phyloP scores from a whole-genome alignment of 2,329 filamentous ascomycete genomes.

The Fusarium buxicola region DNA sequence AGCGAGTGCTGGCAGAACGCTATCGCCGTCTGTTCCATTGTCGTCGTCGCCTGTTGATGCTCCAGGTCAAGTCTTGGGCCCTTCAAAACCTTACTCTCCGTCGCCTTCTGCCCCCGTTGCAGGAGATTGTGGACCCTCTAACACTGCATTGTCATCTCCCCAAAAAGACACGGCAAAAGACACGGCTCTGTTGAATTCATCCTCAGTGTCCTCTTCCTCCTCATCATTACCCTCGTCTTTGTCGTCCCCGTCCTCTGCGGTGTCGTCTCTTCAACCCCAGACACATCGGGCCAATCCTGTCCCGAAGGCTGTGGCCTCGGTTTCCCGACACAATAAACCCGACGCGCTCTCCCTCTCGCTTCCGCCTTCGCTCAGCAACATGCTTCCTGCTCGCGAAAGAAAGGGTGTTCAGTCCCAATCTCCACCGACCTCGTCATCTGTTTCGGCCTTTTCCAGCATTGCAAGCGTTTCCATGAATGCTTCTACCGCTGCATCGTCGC shows the following conservation, averaged over 20 bases:
- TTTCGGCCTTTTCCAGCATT: conserved; percentile 11
- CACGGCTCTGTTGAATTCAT: conserved; percentile 16
- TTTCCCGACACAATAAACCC: conserved; percentile 69
- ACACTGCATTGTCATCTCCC: conserved; percentile 29
- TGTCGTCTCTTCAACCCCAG: conserved; percentile 17
- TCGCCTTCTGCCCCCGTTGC: conserved; percentile 20
- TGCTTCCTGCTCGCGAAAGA: conserved; percentile 62
- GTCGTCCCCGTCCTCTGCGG: conserved; percentile 43
- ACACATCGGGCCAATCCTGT: conserved; percentile 62
- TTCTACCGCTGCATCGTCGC: conserved; percentile 61
- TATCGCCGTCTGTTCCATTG: conserved; percentile 23
- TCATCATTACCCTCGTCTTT: conserved; percentile 21
- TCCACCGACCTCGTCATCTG: conserved; percentile 14
- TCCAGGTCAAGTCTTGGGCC: conserved; percentile 13
- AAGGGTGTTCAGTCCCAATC: conserved; percentile 50
- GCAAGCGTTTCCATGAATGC: conserved; percentile 37
- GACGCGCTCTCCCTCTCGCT: conserved; percentile 68
- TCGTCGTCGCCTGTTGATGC: conserved; percentile 20
- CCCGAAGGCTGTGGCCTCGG: conserved; percentile 82
- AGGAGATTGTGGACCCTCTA: conserved; percentile 43
- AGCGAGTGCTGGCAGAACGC: conserved; percentile 6
- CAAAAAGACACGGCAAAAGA: no score
- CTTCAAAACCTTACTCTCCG: conserved; percentile 32
- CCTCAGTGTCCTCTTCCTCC: conserved; percentile 15
- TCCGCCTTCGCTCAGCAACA: conserved; percentile 53